Percentiles rank a stretch among this genome's conserved stretches.
Evolutionary conservation across 2,329 filamentous ascomycete genomes (phyloP).

Genomic region (Trichoderma aggressivum): DNA sequence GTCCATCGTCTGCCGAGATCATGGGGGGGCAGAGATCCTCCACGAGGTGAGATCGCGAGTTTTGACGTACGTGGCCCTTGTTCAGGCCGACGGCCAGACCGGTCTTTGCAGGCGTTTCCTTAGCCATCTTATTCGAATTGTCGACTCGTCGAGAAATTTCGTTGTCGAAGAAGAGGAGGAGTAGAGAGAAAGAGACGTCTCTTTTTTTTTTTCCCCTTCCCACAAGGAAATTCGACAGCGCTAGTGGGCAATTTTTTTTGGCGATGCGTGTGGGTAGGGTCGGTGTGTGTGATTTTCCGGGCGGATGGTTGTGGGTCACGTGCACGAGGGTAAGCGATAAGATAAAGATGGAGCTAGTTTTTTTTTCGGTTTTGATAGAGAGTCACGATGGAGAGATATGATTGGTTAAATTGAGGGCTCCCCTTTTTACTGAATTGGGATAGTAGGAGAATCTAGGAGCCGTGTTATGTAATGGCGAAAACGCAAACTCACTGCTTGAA

Average conservation of each 20-base stretch:
- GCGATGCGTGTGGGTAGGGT: conserved; percentile 20
- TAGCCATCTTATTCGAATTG: conserved; percentile 48
- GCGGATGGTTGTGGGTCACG: conserved; percentile 31
- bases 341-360: background rate
- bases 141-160: conserved; percentile 16
- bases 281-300: conserved; percentile 20
- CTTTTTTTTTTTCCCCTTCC: background rate
- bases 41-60: conserved; percentile 65
- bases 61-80: conserved; percentile 59
- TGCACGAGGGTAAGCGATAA: conserved; percentile 27
- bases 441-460: background rate
- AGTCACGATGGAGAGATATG: background rate
- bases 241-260: conserved; percentile 25
- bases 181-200: conserved; percentile 8
- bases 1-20: conserved; percentile 57
- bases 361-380: background rate
- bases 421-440: background rate
- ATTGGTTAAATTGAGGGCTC: background rate
- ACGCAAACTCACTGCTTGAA: background rate
- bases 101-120: conserved; percentile 55
- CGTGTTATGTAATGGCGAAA: background rate
- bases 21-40: conserved; percentile 62
- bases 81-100: conserved; percentile 61
- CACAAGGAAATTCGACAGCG: background rate
- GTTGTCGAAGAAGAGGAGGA: conserved; percentile 25